Evolutionary conservation across 2,329 filamentous ascomycete species (phyloP).

Genomic region (Aspergillus novoparasiticus): DNA sequence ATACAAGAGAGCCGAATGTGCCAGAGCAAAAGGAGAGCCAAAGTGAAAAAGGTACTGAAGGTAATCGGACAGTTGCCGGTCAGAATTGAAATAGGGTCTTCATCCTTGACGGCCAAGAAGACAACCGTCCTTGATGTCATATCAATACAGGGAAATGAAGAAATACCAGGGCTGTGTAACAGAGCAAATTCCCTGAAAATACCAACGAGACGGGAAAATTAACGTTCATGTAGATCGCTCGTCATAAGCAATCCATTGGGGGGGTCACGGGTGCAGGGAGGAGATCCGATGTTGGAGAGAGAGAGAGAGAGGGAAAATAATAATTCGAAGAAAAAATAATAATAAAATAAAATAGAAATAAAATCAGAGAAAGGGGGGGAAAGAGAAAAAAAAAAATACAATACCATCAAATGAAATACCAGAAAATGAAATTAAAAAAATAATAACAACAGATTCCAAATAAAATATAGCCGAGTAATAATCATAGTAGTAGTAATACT

Average conservation of each 20-base stretch:
- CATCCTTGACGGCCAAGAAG: constrained; percentile 25
- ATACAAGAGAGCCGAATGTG: constrained; percentile 10
- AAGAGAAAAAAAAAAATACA: background rate
- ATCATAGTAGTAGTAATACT: constrained; percentile 8
- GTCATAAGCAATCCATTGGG: constrained; percentile 11
- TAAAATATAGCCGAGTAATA: background rate
- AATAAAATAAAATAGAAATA: background rate
- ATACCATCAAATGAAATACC: background rate
- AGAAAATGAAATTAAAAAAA: background rate
- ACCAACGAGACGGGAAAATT: constrained; percentile 15
- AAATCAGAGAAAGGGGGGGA: background rate
- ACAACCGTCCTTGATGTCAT: constrained; percentile 21
- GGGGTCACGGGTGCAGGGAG: constrained; percentile 14
- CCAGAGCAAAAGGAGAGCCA: constrained; percentile 10
- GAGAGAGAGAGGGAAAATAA: background rate
- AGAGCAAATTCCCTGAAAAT: constrained; percentile 16
- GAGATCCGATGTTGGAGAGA: constrained; percentile 7
- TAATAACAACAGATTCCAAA: background rate
- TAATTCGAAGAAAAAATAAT: background rate
- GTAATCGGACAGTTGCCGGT: constrained; percentile 16
- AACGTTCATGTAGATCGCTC: constrained; percentile 26
- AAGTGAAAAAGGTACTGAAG: constrained; percentile 8
- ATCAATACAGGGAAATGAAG: constrained; percentile 18
- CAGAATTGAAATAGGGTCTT: constrained; percentile 27
- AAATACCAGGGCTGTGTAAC: constrained; percentile 21